A percentile compares a stretch with the other conserved stretches of the same genome.
Conservation (phyloP, 2,329 filamentous ascomycete species). For the Tolypocladium album region DNA sequence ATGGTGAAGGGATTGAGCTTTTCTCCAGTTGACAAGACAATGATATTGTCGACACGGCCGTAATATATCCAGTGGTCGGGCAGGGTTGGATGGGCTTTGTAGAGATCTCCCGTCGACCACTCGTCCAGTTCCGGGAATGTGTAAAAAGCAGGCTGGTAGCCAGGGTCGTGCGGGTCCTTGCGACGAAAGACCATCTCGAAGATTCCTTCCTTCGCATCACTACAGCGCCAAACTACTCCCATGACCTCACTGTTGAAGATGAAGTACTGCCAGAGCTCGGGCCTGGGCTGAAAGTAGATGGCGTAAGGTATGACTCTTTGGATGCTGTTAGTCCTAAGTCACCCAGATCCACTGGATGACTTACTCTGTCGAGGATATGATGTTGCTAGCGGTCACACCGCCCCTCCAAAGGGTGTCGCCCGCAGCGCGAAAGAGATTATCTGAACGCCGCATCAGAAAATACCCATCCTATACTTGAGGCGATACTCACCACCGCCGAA, state of each 20-base stretch:
- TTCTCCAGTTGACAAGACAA: conserved; percentile 28
- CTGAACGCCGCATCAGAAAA: conserved; percentile 6
- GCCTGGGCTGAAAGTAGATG: conserved; percentile 18
- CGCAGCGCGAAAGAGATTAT: conserved; percentile 22
- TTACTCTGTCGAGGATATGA: conserved; percentile 32
- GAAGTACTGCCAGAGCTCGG: conserved; percentile 29
- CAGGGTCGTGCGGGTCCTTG: conserved; percentile 8
- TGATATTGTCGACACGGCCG: conserved; percentile 27
- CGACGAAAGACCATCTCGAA: conserved; percentile 17
- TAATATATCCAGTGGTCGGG: conserved; percentile 21
- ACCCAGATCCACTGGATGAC: background rate
- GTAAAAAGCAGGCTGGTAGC: conserved; percentile 25
- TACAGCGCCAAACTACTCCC: conserved; percentile 27
- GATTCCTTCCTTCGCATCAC: background rate
- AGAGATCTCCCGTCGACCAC: conserved; percentile 34
- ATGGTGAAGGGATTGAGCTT: conserved; percentile 30
- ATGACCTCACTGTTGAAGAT: conserved; percentile 25
- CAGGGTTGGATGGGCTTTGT: conserved; percentile 21
- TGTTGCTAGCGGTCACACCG: conserved; percentile 22
- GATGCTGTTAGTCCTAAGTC: no score
- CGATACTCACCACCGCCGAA: conserved; percentile 25
- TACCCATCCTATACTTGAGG: accelerated
- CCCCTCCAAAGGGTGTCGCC: conserved; percentile 24
- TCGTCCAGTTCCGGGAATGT: conserved; percentile 28
- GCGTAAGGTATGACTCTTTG: conserved; percentile 23